Percentiles rank a stretch among this genome's conserved stretches.
phyloP scores from a whole-genome alignment of 805 yeast genomes.

The Hanseniaspora singularis region DNA sequence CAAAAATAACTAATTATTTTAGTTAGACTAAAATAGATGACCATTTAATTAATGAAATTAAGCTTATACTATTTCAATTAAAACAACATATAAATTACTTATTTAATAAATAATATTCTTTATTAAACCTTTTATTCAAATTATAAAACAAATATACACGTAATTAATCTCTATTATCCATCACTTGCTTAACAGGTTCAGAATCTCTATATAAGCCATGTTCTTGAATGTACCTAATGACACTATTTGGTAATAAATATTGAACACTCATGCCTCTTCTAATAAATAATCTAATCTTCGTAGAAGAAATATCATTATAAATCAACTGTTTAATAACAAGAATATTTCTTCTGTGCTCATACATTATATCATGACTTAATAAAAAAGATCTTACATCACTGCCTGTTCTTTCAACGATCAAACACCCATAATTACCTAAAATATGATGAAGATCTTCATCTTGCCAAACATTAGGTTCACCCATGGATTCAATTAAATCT shows the following conservation, averaged over 20 bases:
- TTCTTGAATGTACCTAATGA: conserved; percentile 88
- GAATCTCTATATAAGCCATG: conserved; percentile 71
- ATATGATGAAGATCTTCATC: conserved; percentile 91
- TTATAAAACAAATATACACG: no score
- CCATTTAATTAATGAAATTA: no score
- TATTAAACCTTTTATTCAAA: no score
- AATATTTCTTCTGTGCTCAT: conserved; percentile 86
- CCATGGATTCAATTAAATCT: conserved; percentile 94
- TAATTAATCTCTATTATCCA: conserved; percentile 32
- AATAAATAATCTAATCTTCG: conserved; percentile 83
- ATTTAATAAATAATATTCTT: no score
- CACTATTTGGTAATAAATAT: conserved; percentile 84
- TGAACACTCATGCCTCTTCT: conserved; percentile 96
- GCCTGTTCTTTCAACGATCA: conserved; percentile 94
- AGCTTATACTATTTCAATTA: no score
- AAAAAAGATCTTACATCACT: conserved; percentile 87
- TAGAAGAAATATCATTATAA: conserved; percentile 89
- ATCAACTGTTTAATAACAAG: conserved; percentile 90
- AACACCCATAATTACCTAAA: conserved; percentile 88
- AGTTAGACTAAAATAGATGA: no score
- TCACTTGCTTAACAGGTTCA: conserved; percentile 88
- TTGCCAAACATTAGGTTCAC: conserved; percentile 99
- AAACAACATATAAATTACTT: no score
- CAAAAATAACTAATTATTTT: no score
- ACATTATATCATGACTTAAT: conserved; percentile 91